phyloP scores from a whole-genome alignment of 208 protist genomes.

The Crithidia acanthocephali region DNA sequence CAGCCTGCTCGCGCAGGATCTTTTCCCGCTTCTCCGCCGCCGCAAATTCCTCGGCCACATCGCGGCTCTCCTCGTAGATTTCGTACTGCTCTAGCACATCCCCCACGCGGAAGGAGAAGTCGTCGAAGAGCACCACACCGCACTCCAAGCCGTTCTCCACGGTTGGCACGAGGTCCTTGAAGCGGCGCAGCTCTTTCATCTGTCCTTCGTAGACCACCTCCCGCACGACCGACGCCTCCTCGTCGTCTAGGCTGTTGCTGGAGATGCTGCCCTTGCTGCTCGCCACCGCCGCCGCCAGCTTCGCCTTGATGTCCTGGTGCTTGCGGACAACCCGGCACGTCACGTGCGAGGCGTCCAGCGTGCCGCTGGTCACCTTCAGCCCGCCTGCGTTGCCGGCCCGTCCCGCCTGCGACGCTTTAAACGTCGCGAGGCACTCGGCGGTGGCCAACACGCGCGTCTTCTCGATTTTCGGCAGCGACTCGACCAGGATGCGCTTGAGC shows the following conservation, averaged over 20 bases:
- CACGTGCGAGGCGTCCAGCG: conserved; percentile 62
- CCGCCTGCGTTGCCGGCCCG: conserved; percentile 84
- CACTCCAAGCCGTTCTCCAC: conserved; percentile 90
- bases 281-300: conserved; percentile 9
- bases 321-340: conserved; percentile 78
- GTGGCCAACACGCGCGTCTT: conserved; percentile 68
- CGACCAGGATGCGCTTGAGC: conserved; percentile 80
- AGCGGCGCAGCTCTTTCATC: conserved; percentile 89
- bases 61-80: conserved; percentile 73
- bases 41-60: conserved; percentile 84
- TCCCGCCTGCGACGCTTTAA: conserved; percentile 86
- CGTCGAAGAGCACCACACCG: conserved; percentile 89
- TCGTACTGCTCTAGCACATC: conserved; percentile 85
- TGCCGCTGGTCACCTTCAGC: conserved; percentile 81
- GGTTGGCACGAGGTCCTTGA: conserved; percentile 86
- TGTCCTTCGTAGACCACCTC: conserved; percentile 84
- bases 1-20: conserved; percentile 60
- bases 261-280: conserved; percentile 8
- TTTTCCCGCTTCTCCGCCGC: conserved; percentile 71
- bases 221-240: conserved; percentile 43
- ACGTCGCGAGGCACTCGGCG: conserved; percentile 84
- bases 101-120: conserved; percentile 80
- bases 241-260: conserved; percentile 19
- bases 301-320: conserved; percentile 29
- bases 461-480: conserved; percentile 69